Evolutionary conservation across 1,139 yeast genomes (phyloP), one percentile per base, ranked within the genome.

Genomic region (Meyerozyma athensensis): DNA sequence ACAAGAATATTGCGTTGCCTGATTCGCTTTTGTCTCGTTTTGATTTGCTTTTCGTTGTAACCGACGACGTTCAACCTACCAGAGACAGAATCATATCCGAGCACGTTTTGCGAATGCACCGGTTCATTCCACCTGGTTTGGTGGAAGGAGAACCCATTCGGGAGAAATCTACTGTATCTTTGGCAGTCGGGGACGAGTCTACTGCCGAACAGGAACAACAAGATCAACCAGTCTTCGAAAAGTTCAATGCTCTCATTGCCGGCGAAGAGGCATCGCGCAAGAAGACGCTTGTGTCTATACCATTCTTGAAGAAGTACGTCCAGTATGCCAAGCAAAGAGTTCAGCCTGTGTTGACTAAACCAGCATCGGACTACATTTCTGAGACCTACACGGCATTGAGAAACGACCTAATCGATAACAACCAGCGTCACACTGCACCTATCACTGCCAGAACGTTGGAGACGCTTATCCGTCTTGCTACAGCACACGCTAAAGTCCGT

Each of bases 381-480:
- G 74, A 74, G 37, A 79, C 86, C 6, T 92, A 92, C 56, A 72
- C 96, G 1, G 79, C 81, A 9, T 72, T 92, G 48, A 77, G 99
- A 65, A 89, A 89, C 55, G 95, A 90, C 50, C 79, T 79, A 39
- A 68, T 80, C 38, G 83, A 79, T 35, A 74, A 71, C 45, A 81
- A 81, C 50, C 86, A 81, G 56, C 76, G 92, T 42, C 80, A 86
- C 49, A 89, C 97, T 3, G 85, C 96, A 1, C 98, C 99, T 28
- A 87, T 94, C 48, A 92, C 99, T 3, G 96, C 98, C 17, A 86
- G 99, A 79, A 94, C 98, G 3, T 71, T 92, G 50, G 99, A 92
- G 65, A 92, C 99, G 0, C 72, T 92, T 50, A 92, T 92, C 58
- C 95, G 99, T 70, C 70, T 92, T 44, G 75, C 97, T 1, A 86